Conservation (phyloP, 2,329 filamentous ascomycete species). For the Pezicula neosporulosa region DNA sequence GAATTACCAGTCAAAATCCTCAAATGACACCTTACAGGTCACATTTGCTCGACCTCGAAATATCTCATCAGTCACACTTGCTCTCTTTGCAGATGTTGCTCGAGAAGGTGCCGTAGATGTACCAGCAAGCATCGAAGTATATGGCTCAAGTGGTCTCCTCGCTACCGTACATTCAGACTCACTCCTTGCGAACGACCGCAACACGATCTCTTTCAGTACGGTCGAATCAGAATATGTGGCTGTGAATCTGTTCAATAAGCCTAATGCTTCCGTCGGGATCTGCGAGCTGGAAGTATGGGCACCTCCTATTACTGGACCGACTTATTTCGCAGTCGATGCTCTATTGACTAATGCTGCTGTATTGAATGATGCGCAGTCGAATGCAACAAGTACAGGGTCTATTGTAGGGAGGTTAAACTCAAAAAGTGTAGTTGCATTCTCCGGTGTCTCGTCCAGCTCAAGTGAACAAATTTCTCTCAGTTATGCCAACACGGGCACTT, state of each 20-base stretch:
- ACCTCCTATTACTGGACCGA: neutral
- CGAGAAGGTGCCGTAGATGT: conserved; percentile 27
- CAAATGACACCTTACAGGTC: conserved; percentile 31
- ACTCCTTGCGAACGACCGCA: conserved; percentile 9
- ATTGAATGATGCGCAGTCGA: conserved; percentile 1
- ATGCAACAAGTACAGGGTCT: conserved; percentile 8
- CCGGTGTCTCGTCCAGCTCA: neutral
- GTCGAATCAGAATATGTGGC: conserved; percentile 4
- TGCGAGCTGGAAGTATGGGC: conserved; percentile 14
- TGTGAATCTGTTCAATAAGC: conserved; percentile 10
- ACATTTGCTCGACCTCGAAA: conserved; percentile 30
- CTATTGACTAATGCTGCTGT: conserved; percentile 5
- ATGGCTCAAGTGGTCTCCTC: conserved; percentile 7
- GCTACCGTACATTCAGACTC: neutral
- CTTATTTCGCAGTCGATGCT: conserved; percentile 12
- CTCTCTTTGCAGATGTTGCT: conserved; percentile 29
- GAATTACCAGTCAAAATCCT: conserved; percentile 30
- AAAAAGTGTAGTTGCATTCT: conserved; percentile 6
- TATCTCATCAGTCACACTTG: conserved; percentile 29
- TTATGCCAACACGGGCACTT: conserved; percentile 3
- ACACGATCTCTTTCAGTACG: conserved; percentile 6
- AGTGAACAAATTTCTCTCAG: conserved; percentile 1
- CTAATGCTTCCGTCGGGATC: conserved; percentile 4
- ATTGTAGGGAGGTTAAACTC: conserved; percentile 3
- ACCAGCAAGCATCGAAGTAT: conserved; percentile 8